Evolutionary conservation across 371 early-diverging fungal species (phyloP).

Genomic region (Lichtheimia ramosa): DNA sequence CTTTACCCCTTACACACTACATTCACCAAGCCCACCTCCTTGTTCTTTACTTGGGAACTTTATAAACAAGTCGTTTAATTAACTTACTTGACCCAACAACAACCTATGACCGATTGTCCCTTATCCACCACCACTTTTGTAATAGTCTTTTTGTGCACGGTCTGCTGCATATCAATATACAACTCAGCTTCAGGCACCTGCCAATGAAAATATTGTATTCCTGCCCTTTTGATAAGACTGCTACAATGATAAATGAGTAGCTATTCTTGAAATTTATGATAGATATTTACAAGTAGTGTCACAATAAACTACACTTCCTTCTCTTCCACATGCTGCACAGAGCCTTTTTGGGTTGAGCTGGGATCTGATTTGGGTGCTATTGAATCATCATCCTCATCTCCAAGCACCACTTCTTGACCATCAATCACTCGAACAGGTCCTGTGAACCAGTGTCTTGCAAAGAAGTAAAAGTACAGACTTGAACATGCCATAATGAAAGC

Average conservation of each 20-base stretch:
- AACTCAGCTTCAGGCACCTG: too few species aligned
- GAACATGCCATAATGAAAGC: constrained; percentile 16
- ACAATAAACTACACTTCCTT: not conserved
- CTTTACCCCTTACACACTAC: too few species aligned
- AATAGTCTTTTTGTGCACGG: too few species aligned
- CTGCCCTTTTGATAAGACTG: not conserved
- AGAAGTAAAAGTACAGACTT: constrained; percentile 40
- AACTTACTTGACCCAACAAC: too few species aligned
- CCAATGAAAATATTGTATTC: not conserved
- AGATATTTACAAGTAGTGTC: not conserved
- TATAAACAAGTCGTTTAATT: too few species aligned
- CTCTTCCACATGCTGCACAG: not conserved
- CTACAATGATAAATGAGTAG: not conserved
- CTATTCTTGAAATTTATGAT: not conserved
- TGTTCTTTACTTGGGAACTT: too few species aligned
- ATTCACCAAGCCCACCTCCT: too few species aligned
- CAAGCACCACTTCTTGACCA: constrained; percentile 38
- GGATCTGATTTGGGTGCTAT: too few species aligned
- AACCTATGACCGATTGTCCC: too few species aligned
- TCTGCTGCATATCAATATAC: too few species aligned
- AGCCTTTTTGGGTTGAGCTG: not conserved
- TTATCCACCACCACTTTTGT: too few species aligned
- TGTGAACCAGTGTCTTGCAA: constrained; percentile 50
- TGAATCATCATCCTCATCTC: constrained; percentile 26
- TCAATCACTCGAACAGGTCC: constrained; percentile 43